These are phyloP conservation scores for Leccinum truebloodii DNA, from an alignment of 768 basidiomycete species.

Conservation along the genomic window DNA sequence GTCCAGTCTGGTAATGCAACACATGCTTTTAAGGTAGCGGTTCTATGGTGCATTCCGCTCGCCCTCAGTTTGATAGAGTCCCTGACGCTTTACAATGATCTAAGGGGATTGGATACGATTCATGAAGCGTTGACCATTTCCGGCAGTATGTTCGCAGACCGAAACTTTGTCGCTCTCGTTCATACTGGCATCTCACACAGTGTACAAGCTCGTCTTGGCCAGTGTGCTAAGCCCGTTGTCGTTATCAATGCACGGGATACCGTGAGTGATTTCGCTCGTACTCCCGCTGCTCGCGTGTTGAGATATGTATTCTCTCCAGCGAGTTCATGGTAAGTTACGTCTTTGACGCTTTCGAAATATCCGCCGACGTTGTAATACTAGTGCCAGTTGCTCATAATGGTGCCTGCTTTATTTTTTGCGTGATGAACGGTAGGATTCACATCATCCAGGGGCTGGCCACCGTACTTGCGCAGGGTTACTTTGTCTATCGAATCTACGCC, in stretches of 20 bases:
- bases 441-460: constrained; percentile 5
- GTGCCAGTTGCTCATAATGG: constrained; percentile 4
- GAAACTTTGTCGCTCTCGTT: neutral
- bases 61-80: neutral
- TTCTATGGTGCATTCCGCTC: constrained; percentile 5
- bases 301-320: neutral
- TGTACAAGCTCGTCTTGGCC: constrained; percentile 11
- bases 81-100: neutral
- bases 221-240: neutral
- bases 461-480: constrained; percentile 8
- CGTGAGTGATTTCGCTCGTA: constrained; percentile 7
- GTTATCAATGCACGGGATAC: neutral
- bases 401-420: neutral
- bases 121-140: constrained; percentile 11
- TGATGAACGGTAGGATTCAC: neutral
- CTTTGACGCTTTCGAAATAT: neutral
- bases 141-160: constrained; percentile 7
- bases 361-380: constrained; percentile 1
- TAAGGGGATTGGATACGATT: constrained; percentile 12
- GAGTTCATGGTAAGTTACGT: constrained; percentile 12
- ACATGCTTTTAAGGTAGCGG: constrained; percentile 6
- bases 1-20: neutral
- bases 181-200: neutral
- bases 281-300: neutral
- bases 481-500: constrained; percentile 16